These are phyloP conservation scores for Davidsoniella neocaledoniae DNA, from an alignment of 2,329 filamentous ascomycete genomes.

Conservation along the genomic window DNA sequence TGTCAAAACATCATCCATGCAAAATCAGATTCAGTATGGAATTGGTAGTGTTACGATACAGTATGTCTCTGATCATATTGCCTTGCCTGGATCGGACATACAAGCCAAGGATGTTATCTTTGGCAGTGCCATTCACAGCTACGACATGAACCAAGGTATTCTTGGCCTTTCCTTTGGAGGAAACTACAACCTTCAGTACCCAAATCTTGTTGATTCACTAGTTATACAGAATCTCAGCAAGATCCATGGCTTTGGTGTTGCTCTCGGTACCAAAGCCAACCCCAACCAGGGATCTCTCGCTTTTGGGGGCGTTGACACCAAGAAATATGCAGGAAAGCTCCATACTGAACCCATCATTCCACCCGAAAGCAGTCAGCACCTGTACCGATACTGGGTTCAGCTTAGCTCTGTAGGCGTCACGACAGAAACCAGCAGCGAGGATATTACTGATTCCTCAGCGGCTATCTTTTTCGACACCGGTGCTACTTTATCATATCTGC, in stretches of 20 bases:
- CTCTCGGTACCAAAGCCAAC: constrained; percentile 19
- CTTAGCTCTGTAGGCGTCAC: constrained; percentile 23
- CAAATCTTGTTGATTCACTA: constrained; percentile 19
- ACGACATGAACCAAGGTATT: constrained; percentile 19
- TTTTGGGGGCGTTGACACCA: constrained; percentile 31
- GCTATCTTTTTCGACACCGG: constrained; percentile 47
- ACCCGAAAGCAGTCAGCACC: constrained; percentile 16
- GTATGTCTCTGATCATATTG: constrained; percentile 19
- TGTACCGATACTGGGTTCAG: constrained; percentile 25
- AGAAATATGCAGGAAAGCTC: constrained; percentile 25
- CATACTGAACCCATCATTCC: constrained; percentile 17
- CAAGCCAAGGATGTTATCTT: constrained; percentile 17
- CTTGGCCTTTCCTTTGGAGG: constrained; percentile 20
- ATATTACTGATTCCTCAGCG: constrained; percentile 20
- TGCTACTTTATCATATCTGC: constrained; percentile 50
- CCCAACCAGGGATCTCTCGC: constrained; percentile 19
- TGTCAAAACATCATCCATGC: constrained; percentile 10
- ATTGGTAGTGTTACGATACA: constrained; percentile 17
- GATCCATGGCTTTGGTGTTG: constrained; percentile 19
- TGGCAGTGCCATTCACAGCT: constrained; percentile 18
- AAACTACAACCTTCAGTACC: constrained; percentile 17
- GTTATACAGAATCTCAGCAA: constrained; percentile 17
- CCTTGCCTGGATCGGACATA: constrained; percentile 17
- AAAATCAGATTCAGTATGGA: constrained; percentile 17
- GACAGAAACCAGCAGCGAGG: constrained; percentile 15